Evolutionary conservation across 2,329 filamentous ascomycete species (phyloP).

Genomic region (Alternaria brassicicola): DNA sequence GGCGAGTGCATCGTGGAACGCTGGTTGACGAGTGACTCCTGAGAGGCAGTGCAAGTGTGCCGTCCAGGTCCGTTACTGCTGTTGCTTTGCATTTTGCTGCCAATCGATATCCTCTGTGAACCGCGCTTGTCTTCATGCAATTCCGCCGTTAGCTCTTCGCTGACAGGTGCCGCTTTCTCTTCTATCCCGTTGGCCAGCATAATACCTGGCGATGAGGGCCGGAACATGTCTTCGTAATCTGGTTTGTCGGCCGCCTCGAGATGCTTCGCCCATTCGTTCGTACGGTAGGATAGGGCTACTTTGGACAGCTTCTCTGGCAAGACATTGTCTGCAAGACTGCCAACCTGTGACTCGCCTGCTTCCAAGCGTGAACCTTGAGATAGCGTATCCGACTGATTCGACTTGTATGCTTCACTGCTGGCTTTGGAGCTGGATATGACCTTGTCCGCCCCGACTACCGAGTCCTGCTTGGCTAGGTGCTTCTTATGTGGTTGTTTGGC

Average conservation of each 20-base stretch:
- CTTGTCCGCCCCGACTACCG: constrained; percentile 29
- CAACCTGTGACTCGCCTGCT: constrained; percentile 50
- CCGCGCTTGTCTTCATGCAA: constrained; percentile 23
- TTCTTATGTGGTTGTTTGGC: constrained; percentile 12
- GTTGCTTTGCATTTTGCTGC: constrained; percentile 26
- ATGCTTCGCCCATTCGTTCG: constrained; percentile 96
- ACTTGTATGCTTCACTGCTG: constrained; percentile 43
- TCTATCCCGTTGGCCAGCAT: constrained; percentile 45
- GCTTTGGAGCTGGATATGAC: constrained; percentile 23
- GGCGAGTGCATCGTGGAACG: constrained; percentile 25
- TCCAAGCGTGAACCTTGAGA: constrained; percentile 37
- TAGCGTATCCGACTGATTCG: constrained; percentile 46
- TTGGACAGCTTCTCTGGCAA: constrained; percentile 76
- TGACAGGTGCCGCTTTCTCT: constrained; percentile 63
- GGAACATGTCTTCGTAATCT: constrained; percentile 65
- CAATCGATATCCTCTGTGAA: constrained; percentile 35
- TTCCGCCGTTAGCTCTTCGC: constrained; percentile 34
- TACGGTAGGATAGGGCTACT: constrained; percentile 81
- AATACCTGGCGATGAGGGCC: constrained; percentile 53
- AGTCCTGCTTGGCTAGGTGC: constrained; percentile 13
- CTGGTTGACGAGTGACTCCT: constrained; percentile 24
- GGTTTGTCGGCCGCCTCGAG: constrained; percentile 77
- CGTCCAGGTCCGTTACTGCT: constrained; percentile 25
- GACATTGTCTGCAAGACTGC: constrained; percentile 54
- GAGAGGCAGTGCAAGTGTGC: constrained; percentile 32